Evolutionary conservation across 2,329 filamentous ascomycete species (phyloP).

Genomic region (Aspergillus puulaauensis): DNA sequence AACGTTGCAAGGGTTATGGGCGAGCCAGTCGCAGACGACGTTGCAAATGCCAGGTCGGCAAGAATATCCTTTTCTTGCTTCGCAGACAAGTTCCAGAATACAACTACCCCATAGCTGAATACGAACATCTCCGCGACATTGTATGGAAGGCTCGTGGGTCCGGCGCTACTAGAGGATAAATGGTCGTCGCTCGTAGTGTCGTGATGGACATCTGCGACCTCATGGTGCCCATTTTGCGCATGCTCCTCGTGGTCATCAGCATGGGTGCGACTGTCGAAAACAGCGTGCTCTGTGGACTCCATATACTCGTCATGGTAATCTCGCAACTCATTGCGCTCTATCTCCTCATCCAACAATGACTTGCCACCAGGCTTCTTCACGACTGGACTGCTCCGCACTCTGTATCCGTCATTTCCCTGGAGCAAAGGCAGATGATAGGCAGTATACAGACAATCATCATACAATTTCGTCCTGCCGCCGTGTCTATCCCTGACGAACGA

Average conservation of each 20-base stretch:
- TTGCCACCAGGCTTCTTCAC: slow-evolving; percentile 91
- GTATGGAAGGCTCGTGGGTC: slow-evolving; percentile 68
- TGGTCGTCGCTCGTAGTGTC: slow-evolving; percentile 8
- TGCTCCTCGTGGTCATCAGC: slow-evolving; percentile 13
- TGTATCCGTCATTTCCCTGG: slow-evolving; percentile 80
- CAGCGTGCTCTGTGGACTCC: slow-evolving; percentile 53
- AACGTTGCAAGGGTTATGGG: slow-evolving; percentile 68
- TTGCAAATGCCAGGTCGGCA: slow-evolving; percentile 86
- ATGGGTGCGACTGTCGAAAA: slow-evolving; percentile 34
- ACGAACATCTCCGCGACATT: slow-evolving; percentile 88
- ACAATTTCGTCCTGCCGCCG: slow-evolving; percentile 88
- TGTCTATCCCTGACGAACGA: slow-evolving; percentile 86
- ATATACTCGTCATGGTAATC: slow-evolving; percentile 92
- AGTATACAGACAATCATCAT: slow-evolving; percentile 95
- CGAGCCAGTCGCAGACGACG: slow-evolving; percentile 37
- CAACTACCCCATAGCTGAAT: slow-evolving; percentile 94
- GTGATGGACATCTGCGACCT: neutral
- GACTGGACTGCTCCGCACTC: slow-evolving; percentile 85
- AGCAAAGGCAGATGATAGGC: slow-evolving; percentile 91
- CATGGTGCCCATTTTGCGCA: slow-evolving; percentile 27
- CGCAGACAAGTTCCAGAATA: slow-evolving; percentile 99
- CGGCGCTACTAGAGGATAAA: slow-evolving; percentile 45
- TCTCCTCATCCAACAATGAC: slow-evolving; percentile 89
- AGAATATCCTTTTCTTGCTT: slow-evolving; percentile 94
- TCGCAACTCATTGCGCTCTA: slow-evolving; percentile 85